phyloP scores from a whole-genome alignment of 2,329 filamentous ascomycete genomes.

The Leptosphaerulina australis region DNA sequence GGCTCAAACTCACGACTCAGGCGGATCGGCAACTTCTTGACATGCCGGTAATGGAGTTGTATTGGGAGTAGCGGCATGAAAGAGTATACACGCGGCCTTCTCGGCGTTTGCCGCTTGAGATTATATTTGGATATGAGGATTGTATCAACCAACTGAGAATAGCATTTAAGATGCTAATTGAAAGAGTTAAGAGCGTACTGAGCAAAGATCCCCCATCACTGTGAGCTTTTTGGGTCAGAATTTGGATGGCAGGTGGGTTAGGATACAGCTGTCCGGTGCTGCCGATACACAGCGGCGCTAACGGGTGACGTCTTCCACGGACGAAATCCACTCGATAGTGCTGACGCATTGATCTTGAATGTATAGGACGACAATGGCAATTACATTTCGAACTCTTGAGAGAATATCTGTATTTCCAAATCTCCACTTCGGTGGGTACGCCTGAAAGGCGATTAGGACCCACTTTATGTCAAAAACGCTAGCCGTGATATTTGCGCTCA shows the following conservation, averaged over 20 bases:
- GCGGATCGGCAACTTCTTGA: not conserved
- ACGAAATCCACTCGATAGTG: conserved; percentile 9
- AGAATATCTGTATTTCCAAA: too few relatives aligned
- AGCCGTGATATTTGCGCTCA: too few relatives aligned
- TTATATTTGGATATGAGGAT: too few relatives aligned
- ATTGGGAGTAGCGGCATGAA: not conserved
- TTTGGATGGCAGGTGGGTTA: not conserved
- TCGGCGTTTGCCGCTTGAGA: not conserved
- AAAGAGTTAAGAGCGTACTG: too few relatives aligned
- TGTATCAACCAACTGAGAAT: too few relatives aligned
- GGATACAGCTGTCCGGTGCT: not conserved
- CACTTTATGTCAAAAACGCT: too few relatives aligned
- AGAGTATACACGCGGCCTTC: conserved; percentile 6
- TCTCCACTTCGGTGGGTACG: too few relatives aligned
- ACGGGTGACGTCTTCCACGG: conserved; percentile 2
- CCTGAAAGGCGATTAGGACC: too few relatives aligned
- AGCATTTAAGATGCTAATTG: too few relatives aligned
- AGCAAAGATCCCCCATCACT: too few relatives aligned
- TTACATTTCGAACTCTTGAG: too few relatives aligned
- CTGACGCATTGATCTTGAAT: not conserved
- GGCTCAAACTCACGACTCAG: conserved; percentile 11
- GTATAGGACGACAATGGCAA: not conserved
- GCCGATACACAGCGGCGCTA: conserved; percentile 7
- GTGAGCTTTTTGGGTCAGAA: too few relatives aligned
- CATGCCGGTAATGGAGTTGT: not conserved